Evolutionary conservation across 805 yeast species (phyloP).

Genomic region (Candida palmyrensis): DNA sequence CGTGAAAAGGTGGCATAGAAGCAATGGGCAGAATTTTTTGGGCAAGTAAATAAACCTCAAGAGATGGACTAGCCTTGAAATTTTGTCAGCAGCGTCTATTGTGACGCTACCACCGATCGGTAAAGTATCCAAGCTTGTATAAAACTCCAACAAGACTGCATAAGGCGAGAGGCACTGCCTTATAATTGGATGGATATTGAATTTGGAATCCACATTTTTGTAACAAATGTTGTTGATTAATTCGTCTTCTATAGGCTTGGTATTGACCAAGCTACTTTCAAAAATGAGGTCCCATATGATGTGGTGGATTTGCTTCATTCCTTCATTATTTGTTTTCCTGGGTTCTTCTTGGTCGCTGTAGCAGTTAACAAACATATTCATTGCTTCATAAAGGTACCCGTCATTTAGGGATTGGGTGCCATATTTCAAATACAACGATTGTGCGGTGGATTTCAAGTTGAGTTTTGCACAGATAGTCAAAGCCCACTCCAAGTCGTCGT

Average conservation of each 20-base stretch:
- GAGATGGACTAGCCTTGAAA: conserved; percentile 48
- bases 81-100: conserved; percentile 22
- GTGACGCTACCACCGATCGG: conserved; percentile 5
- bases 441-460: conserved; percentile 54
- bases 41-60: conserved; percentile 41
- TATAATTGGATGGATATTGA: conserved; percentile 48
- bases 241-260: conserved; percentile 51
- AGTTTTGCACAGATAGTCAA: conserved; percentile 67
- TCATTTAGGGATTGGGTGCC: conserved; percentile 47
- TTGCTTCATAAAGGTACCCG: conserved; percentile 57
- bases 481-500: conserved; percentile 79
- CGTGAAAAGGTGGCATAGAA: conserved; percentile 46
- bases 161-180: conserved; percentile 70
- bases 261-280: conserved; percentile 51
- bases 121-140: conserved; percentile 25
- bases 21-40: conserved; percentile 41
- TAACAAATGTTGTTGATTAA: conserved; percentile 46
- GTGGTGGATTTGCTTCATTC: conserved; percentile 42
- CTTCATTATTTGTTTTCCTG: conserved; percentile 12
- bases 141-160: conserved; percentile 54
- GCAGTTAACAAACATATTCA: conserved; percentile 59
- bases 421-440: conserved; percentile 44
- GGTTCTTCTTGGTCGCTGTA: conserved; percentile 27
- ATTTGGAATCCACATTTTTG: conserved; percentile 25
- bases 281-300: conserved; percentile 57